Percentiles rank a stretch among this genome's conserved stretches.
These are phyloP conservation scores for Nicotiana tabacum DNA, from an alignment of 257 asterid genomes.

Conservation along the genomic window DNA sequence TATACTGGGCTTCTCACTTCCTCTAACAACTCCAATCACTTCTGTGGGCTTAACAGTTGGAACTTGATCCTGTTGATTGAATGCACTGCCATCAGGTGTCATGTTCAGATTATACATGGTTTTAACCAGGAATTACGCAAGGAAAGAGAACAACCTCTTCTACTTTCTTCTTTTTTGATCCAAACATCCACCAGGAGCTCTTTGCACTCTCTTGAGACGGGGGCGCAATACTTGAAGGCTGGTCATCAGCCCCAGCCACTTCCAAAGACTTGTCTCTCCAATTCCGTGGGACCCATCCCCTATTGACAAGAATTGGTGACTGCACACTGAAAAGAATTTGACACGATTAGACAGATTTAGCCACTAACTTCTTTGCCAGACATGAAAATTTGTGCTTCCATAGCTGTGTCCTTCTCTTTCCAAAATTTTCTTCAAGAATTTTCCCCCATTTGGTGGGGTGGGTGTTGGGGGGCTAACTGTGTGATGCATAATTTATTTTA, in stretches of 20 bases:
- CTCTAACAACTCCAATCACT: constrained; percentile 75
- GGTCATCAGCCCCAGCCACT: constrained; percentile 26
- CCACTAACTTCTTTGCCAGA: not conserved
- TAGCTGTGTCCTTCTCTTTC: no score
- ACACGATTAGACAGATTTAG: constrained; percentile 9
- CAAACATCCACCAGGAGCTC: constrained; percentile 55
- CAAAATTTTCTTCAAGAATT: no score
- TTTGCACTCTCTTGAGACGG: constrained; percentile 39
- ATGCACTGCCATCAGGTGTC: constrained; percentile 22
- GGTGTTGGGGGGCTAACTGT: no score
- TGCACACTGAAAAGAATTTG: constrained; percentile 44
- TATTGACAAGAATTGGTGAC: constrained; percentile 73
- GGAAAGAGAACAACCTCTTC: constrained; percentile 35
- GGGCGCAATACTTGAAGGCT: constrained; percentile 25
- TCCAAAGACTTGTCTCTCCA: constrained; percentile 76
- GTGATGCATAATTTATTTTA: no score
- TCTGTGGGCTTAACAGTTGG: constrained; percentile 39
- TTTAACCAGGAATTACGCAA: constrained; percentile 11
- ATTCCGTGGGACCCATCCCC: constrained; percentile 98
- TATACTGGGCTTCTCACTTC: constrained; percentile 90
- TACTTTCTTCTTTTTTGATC: constrained; percentile 43
- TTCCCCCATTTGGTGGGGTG: no score
- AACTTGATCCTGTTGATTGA: constrained; percentile 49
- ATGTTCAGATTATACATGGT: constrained; percentile 9
- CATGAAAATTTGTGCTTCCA: not conserved